phyloP scores from a whole-genome alignment of 805 yeast genomes.

The Candida krabiensis region DNA sequence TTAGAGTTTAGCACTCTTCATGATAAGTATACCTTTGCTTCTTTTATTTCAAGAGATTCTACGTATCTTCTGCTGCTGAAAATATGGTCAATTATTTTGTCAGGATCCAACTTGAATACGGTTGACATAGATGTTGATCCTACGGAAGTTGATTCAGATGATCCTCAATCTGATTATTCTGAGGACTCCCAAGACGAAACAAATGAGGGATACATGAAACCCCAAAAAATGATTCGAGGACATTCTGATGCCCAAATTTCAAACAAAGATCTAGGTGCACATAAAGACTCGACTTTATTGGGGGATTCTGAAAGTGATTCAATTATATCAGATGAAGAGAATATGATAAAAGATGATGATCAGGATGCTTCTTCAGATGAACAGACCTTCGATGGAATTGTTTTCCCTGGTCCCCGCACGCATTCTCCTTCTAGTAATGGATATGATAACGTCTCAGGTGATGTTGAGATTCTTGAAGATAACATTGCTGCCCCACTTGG shows the following conservation, averaged over 20 bases:
- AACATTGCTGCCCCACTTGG: slow-evolving; percentile 64
- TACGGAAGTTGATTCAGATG: slow-evolving; percentile 38
- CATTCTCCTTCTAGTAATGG: slow-evolving; percentile 38
- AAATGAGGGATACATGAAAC: slow-evolving; percentile 16
- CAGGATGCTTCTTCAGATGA: slow-evolving; percentile 23
- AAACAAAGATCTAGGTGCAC: not conserved
- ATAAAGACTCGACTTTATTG: slow-evolving; percentile 13
- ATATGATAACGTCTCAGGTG: slow-evolving; percentile 47
- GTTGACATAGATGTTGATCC: slow-evolving; percentile 23
- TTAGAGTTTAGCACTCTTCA: slow-evolving; percentile 63
- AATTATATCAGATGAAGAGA: slow-evolving; percentile 29
- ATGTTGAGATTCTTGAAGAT: slow-evolving; percentile 56
- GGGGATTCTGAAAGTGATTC: slow-evolving; percentile 30
- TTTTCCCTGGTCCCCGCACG: slow-evolving; percentile 37
- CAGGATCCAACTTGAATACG: slow-evolving; percentile 23
- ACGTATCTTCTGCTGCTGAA: slow-evolving; percentile 51
- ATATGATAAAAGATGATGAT: slow-evolving; percentile 32
- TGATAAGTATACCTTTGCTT: slow-evolving; percentile 62
- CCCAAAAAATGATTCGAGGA: slow-evolving; percentile 15
- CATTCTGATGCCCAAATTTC: slow-evolving; percentile 14
- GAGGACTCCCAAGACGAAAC: slow-evolving; percentile 27
- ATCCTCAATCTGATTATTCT: slow-evolving; percentile 22
- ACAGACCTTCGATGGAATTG: slow-evolving; percentile 38
- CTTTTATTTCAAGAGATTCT: slow-evolving; percentile 60
- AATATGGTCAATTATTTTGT: slow-evolving; percentile 56